Base-by-base conservation (phyloP, 2,329 filamentous ascomycete genomes). In the Plenodomus lindquistii region DNA sequence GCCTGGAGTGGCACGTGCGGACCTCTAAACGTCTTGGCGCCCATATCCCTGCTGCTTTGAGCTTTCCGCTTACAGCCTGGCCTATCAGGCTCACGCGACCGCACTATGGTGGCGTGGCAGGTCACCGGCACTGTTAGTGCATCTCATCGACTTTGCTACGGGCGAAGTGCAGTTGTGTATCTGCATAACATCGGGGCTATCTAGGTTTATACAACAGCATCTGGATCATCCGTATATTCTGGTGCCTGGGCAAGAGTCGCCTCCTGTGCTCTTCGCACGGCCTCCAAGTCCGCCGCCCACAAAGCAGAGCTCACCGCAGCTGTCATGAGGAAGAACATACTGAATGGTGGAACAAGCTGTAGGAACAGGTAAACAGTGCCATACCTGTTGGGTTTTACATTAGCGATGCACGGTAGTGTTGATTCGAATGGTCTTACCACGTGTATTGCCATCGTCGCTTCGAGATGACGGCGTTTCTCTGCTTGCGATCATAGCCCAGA, bases 281-380 rank as follows among this genome's bases (percentile, higher is more conserved):
- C 60, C 72, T 97, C 92, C 42, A 97, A 75, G 56, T 87, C 85
- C 2, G 86, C 86, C 2, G 85, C 89, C 92, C 93, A 97, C 29
- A 97, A 76, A 1, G 91, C 93, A 37, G 89, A 87, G 2, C 93
- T 94, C 17, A 85, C 84, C 1, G 92, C 88, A 2, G 89, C 91
- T 0, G 93, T 97, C 57, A 99, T 75, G 34, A 97, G 79, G 70
- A 97, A 97, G 67, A 97, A 85, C 80, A 99, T 95, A n/a, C 89
- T 95, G 40, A 97, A 73, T 11, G 93, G 81, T 1, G 94, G 94
- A 8, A 97, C 80, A n/a, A 97, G 81, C 74, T 97, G 90, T 21
- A 97, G 74, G 6, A 91, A 71, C 76, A 97, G 84, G 41, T 91
- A 89, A 3, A 94, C 80, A 0, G 88, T 90, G 15, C 94, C 94